phyloP scores from a whole-genome alignment of 2,329 filamentous ascomycete species.

The Penicillium brasilianum region DNA sequence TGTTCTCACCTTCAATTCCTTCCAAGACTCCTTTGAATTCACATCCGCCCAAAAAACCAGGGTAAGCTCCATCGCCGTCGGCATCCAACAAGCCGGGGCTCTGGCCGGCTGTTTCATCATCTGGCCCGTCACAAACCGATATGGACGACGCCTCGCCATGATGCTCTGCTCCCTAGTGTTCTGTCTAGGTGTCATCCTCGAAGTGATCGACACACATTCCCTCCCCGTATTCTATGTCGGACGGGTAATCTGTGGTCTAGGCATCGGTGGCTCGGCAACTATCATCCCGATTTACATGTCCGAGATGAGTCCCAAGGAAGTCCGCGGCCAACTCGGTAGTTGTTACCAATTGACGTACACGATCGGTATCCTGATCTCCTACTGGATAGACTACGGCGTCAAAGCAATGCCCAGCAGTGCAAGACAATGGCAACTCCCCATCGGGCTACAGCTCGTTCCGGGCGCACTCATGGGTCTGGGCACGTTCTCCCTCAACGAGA shows the following conservation, averaged over 20 bases:
- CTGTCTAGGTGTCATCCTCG: conserved; percentile 52
- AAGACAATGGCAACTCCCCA: conserved; percentile 61
- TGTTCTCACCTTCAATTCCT: conserved; percentile 54
- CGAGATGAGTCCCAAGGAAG: conserved; percentile 54
- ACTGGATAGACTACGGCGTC: conserved; percentile 59
- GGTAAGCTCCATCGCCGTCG: conserved; percentile 56
- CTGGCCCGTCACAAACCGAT: conserved; percentile 54
- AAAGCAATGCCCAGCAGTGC: conserved; percentile 36
- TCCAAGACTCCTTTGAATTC: conserved; percentile 51
- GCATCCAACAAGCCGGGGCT: conserved; percentile 59
- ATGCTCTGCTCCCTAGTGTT: conserved; percentile 54
- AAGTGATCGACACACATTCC: conserved; percentile 54
- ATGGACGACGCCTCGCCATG: conserved; percentile 54
- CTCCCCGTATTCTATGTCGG: conserved; percentile 53
- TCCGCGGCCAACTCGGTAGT: conserved; percentile 55
- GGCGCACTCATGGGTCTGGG: conserved; percentile 55
- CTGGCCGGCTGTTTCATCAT: conserved; percentile 58
- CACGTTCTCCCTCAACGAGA: conserved; percentile 56
- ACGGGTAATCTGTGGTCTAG: conserved; percentile 55
- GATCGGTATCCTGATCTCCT: conserved; percentile 57
- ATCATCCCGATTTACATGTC: conserved; percentile 52
- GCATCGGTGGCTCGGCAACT: conserved; percentile 54
- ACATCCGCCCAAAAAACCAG: conserved; percentile 47
- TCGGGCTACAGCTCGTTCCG: conserved; percentile 58
- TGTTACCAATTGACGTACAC: conserved; percentile 61